Base-by-base conservation (phyloP, 495 filamentous ascomycete genomes). In the Penicillium canariense region DNA sequence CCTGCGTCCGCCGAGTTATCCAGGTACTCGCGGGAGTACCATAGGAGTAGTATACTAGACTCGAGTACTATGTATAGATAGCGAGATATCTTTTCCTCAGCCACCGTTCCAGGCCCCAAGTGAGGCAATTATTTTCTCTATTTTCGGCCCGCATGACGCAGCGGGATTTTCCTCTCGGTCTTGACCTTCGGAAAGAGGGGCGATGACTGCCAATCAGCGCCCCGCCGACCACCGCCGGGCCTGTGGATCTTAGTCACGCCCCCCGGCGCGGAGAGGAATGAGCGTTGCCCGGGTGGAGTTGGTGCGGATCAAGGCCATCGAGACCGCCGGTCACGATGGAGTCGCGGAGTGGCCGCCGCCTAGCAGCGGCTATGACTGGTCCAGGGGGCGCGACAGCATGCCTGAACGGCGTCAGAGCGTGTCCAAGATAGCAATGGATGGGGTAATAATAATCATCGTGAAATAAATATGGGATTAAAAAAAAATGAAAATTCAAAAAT, bases 71-170 rank as follows among this genome's bases (percentile, higher is more conserved):
- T 34, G 30, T 45, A 26, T 34, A 36, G 42, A 42, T 17, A 23
- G 10, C 18, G 31, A 7, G 4, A 36, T 45, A n/a, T 18, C 8
- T 34, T 12, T 12, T 44, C 23, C 51, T 47, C 40, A 58, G 48
- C 48, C 45, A 52, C 40, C 7, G 52, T 36, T 54, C 45, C 39
- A 56, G 50, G 40, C 36, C 38, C 48, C 26, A 46, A 53, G 34
- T 61, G 63, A 67, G 63, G 63, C 58, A 67, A 67, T 67, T 64
- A 23, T 55, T 58, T 20, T 40, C 48, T 26, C 46, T 61, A 56
- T 61, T 55, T 55, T 63, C 65, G 62, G 65, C 62, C 65, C 65
- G 62, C 62, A 68, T 68, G 65, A 68, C 65, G 65, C 63, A 65
- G 59, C 61, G 62, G 62, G 56, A 62, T 68, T 66, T 66, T 65